These are phyloP conservation scores for Cryptosporidium andersoni DNA, from an alignment of 169 alveolate genomes.

Conservation along the genomic window DNA sequence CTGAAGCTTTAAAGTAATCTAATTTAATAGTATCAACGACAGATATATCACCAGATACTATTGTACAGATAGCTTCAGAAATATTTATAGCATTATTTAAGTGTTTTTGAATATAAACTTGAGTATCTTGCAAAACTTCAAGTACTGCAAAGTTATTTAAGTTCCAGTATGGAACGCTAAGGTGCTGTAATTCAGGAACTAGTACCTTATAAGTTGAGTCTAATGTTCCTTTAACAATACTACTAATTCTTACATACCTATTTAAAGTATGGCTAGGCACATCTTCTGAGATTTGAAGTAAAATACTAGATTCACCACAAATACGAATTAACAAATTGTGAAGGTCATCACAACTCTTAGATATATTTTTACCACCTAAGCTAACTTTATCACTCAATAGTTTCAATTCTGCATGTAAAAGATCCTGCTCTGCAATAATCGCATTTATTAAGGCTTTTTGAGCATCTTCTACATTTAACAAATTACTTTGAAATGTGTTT, in stretches of 20 bases:
- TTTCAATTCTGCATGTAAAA: constrained; percentile 21
- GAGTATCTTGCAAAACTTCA: constrained; percentile 45
- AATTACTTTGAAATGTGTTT: constrained; percentile 26
- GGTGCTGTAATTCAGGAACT: constrained; percentile 67
- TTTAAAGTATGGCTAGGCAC: constrained; percentile 61
- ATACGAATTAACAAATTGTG: constrained; percentile 36
- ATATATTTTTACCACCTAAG: constrained; percentile 60
- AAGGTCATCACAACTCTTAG: constrained; percentile 37
- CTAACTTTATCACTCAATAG: constrained; percentile 23
- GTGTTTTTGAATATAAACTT: constrained; percentile 56
- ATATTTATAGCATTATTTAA: constrained; percentile 52
- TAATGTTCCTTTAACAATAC: constrained; percentile 65
- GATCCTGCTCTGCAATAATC: constrained; percentile 40
- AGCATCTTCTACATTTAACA: constrained; percentile 53
- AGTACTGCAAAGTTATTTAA: constrained; percentile 13
- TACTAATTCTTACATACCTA: constrained; percentile 55
- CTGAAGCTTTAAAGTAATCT: constrained; percentile 22
- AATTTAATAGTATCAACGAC: constrained; percentile 50
- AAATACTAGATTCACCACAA: constrained; percentile 66
- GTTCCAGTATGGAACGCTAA: constrained; percentile 70
- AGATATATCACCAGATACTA: constrained; percentile 54
- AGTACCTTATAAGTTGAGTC: constrained; percentile 60
- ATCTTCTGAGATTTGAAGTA: constrained; percentile 57
- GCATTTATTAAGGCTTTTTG: constrained; percentile 51
- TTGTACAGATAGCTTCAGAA: constrained; percentile 52